phyloP scores from a whole-genome alignment of 495 filamentous ascomycete species.

The Xylaria sp. region DNA sequence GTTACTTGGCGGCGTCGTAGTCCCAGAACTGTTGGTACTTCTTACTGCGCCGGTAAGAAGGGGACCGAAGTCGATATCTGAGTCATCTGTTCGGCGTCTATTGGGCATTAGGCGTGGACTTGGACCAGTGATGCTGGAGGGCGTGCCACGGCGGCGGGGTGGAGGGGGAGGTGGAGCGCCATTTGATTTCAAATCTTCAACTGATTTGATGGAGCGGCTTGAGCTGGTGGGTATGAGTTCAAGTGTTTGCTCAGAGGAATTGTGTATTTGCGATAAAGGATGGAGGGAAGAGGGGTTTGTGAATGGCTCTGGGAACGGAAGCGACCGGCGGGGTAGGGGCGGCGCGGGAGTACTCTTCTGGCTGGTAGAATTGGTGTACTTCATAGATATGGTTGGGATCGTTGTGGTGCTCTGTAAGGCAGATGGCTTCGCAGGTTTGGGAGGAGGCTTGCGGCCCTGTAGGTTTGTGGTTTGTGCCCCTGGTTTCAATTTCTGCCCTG shows the following conservation, averaged over 20 bases:
- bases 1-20: conserved; percentile 27
- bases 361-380: conserved; percentile 21
- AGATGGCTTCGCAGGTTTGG: conserved; percentile 71
- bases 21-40: conserved; percentile 5
- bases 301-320: conserved; percentile 25
- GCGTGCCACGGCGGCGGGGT: conserved; percentile 52
- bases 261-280: conserved; percentile 45
- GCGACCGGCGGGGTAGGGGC: conserved; percentile 34
- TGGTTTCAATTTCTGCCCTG: conserved; percentile 25
- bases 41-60: conserved; percentile 26
- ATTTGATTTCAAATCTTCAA: neutral
- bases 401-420: conserved; percentile 59
- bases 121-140: conserved; percentile 27
- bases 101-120: conserved; percentile 31
- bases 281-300: conserved; percentile 27
- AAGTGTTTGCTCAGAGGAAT: conserved; percentile 37
- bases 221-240: neutral
- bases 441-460: conserved; percentile 50
- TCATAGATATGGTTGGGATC: conserved; percentile 28
- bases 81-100: conserved; percentile 35
- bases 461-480: conserved; percentile 51
- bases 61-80: conserved; percentile 41
- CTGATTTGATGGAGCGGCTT: neutral
- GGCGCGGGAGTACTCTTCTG: conserved; percentile 36
- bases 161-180: conserved; percentile 49